These are phyloP conservation scores for Schoenoplectus tabernaemontani DNA, from an alignment of 202 grass and related monocot species.

Conservation along the genomic window DNA sequence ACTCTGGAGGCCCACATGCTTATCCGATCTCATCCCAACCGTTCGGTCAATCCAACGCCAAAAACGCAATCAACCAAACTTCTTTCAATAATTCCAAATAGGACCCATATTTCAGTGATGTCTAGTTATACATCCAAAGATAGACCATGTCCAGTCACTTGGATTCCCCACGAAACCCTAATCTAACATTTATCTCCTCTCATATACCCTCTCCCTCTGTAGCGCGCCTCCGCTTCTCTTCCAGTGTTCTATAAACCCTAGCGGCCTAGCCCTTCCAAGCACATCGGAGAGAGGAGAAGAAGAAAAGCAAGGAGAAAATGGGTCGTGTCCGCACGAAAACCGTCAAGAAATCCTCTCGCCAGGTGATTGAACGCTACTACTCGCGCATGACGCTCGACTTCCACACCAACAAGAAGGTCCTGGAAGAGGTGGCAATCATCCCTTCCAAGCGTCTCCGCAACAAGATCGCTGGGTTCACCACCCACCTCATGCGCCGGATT, in stretches of 20 bases:
- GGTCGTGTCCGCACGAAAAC: slow-evolving; percentile 52
- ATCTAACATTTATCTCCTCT: not conserved
- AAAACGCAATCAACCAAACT: not conserved
- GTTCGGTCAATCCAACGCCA: not conserved
- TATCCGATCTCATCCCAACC: not conserved
- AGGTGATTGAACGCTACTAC: slow-evolving; percentile 53
- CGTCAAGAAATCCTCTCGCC: slow-evolving; percentile 48
- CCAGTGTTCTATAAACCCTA: not conserved
- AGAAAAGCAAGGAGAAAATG: slow-evolving; percentile 21
- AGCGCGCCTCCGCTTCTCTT: not conserved
- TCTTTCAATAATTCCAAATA: not conserved
- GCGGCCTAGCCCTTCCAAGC: not conserved
- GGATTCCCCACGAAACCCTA: not conserved
- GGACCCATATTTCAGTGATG: not conserved
- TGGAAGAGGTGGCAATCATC: slow-evolving; percentile 47
- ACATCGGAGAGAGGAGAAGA: not conserved
- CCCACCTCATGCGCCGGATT: slow-evolving; percentile 54
- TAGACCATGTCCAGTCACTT: not conserved
- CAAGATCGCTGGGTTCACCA: slow-evolving; percentile 51
- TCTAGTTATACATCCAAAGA: not conserved
- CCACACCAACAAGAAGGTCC: slow-evolving; percentile 55
- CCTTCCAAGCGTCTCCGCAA: slow-evolving; percentile 50
- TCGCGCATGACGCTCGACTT: slow-evolving; percentile 51
- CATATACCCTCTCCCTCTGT: slow-evolving; percentile 2
- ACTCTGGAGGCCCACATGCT: not conserved